Evolutionary conservation across 768 basidiomycete genomes (phyloP), one percentile per base, ranked within the genome.

Genomic region (Galerina sulciceps): DNA sequence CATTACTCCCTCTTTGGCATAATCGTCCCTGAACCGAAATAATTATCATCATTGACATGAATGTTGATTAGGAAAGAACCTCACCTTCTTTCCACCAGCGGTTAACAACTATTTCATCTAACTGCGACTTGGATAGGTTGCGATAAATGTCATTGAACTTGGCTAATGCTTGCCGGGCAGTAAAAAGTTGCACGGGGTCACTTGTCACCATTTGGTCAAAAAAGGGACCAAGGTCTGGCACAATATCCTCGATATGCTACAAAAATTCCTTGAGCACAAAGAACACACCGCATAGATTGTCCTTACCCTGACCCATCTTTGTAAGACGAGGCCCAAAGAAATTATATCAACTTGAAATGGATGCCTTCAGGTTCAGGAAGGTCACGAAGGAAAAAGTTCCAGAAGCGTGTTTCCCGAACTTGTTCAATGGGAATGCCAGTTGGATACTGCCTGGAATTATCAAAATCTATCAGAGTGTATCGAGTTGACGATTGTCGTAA

Each of bases 391-490:
- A 1, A 40, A 34, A 40, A 50, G 11, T n/a, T 18, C 13, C 17
- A 51, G 38, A 13, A 50, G 18, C 14, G 45, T 41, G 18, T 47
- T 22, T 22, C 49, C 11, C 5, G 22, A 17, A 55, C 17, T 8
- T 57, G 46, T 13, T 53, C 43, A 10, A 62, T n/a, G 11, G 48
- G 14, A 17, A 55, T 14, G 34, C 60, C 56, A 14, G 4, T 10
- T 1, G 65, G 63, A 49, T 64, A 61, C 1, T 37, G 53, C 2
- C 50, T 11, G 10, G 60, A 64, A 10, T 47, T 13, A 8, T 57
- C 65, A 38, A 64, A 67, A 41, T 67, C 65, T 15, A 60, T 47
- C 18, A 55, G 41, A 11, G 53, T 61, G 42, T 62, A 67, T 20
- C 26, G 17, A 8, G 54, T 51, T 6, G 22, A 44, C 8, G 41